Percentiles rank a stretch among this genome's conserved stretches.
These are phyloP conservation scores for Kuraishia piskuri DNA, from an alignment of 805 yeast species.

Conservation along the genomic window DNA sequence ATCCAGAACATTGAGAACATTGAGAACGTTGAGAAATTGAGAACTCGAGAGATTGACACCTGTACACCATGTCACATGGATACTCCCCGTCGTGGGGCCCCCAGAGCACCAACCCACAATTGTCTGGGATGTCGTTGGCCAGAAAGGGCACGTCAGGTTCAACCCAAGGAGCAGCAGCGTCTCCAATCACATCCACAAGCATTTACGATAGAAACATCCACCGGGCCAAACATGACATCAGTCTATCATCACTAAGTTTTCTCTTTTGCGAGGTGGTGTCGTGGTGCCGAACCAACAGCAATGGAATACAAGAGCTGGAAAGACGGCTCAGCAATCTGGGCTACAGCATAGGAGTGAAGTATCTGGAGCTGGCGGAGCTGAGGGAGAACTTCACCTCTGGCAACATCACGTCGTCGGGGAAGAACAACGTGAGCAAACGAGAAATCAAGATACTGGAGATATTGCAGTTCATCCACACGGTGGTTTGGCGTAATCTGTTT, in stretches of 20 bases:
- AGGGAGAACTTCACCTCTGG: conserved; percentile 46
- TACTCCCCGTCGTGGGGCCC: conserved; percentile 36
- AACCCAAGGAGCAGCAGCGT: not conserved
- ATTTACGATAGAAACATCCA: conserved; percentile 66
- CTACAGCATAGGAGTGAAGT: conserved; percentile 66
- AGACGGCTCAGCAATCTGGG: conserved; percentile 59
- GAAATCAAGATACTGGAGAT: conserved; percentile 66
- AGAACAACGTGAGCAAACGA: conserved; percentile 57
- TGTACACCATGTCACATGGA: conserved; percentile 15
- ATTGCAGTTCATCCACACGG: conserved; percentile 65
- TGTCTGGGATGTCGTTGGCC: not conserved
- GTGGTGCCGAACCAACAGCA: conserved; percentile 51
- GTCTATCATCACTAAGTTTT: conserved; percentile 57
- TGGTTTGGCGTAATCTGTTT: conserved; percentile 67
- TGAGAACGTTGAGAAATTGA: no score
- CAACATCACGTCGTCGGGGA: conserved; percentile 35
- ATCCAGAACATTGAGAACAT: no score
- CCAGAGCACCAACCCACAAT: conserved; percentile 21
- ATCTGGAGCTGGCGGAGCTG: conserved; percentile 58
- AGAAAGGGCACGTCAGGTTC: not conserved
- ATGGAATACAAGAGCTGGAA: conserved; percentile 62
- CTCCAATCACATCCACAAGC: conserved; percentile 7
- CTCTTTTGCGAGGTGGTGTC: conserved; percentile 64
- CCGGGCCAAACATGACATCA: conserved; percentile 59
- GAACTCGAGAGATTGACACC: no score